These are phyloP conservation scores for Fusarium tupiense DNA, from an alignment of 2,329 filamentous ascomycete genomes.

Conservation along the genomic window DNA sequence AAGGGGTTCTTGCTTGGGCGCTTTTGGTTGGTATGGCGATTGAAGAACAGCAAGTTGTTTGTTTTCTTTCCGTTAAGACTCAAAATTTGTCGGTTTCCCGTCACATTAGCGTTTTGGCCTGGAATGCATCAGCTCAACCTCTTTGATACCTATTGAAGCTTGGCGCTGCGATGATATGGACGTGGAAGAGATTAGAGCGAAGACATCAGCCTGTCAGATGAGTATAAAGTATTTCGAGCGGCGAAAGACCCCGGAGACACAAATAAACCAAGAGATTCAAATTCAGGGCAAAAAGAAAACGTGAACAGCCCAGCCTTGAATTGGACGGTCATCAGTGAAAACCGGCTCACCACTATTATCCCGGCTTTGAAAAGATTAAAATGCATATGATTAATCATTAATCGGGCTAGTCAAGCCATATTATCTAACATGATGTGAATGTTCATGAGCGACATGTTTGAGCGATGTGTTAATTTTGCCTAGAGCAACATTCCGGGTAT, in stretches of 20 bases:
- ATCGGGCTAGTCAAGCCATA: not conserved
- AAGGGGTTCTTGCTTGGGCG: not conserved
- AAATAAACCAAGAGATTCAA: not conserved
- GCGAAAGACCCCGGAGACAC: not conserved
- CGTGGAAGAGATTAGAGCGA: not conserved
- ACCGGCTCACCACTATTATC: not conserved
- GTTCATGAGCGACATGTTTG: conserved; percentile 21
- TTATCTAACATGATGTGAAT: conserved; percentile 18
- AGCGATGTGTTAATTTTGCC: conserved; percentile 11
- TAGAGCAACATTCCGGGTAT: conserved; percentile 28
- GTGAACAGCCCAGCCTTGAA: not conserved
- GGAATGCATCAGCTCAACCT: not conserved
- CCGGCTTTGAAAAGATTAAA: no score
- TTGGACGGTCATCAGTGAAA: not conserved
- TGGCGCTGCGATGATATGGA: not conserved
- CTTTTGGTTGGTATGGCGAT: not conserved
- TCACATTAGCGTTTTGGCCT: not conserved
- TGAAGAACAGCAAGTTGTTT: not conserved
- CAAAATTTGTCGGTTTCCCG: not conserved
- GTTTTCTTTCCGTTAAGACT: not conserved
- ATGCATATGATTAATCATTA: conserved; percentile 35
- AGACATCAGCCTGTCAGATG: no score
- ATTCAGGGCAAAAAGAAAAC: not conserved
- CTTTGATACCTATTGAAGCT: not conserved
- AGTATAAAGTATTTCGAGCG: not conserved